These are phyloP conservation scores for Carpinus viminea DNA, from an alignment of 306 rosid species.

Conservation along the genomic window DNA sequence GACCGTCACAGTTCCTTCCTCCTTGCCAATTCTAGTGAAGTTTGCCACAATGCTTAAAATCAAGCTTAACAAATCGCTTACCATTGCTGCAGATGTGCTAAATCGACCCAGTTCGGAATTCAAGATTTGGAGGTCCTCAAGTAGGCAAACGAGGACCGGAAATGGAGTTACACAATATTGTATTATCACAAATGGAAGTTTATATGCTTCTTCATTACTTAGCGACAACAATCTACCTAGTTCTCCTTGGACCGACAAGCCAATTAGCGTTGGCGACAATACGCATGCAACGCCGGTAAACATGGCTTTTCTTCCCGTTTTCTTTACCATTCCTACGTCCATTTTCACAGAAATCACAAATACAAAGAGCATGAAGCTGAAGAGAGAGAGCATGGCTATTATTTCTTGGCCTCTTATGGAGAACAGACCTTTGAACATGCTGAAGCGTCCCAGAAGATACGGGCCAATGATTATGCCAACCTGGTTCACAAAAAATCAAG, in stretches of 20 bases:
- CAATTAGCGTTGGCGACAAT: not conserved
- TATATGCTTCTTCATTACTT: conserved; percentile 7
- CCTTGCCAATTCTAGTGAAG: too few relatives aligned
- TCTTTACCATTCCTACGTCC: conserved; percentile 47
- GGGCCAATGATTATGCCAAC: conserved; percentile 45
- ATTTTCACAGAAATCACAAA: conserved; percentile 58
- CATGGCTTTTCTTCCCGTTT: conserved; percentile 48
- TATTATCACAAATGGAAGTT: too few relatives aligned
- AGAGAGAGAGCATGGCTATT: conserved; percentile 32
- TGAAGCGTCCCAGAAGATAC: conserved; percentile 13
- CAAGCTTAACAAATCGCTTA: too few relatives aligned
- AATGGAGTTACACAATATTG: too few relatives aligned
- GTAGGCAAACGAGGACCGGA: too few relatives aligned
- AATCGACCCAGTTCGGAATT: too few relatives aligned
- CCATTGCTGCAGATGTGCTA: too few relatives aligned
- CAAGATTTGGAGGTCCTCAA: too few relatives aligned
- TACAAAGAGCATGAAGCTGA: conserved; percentile 43
- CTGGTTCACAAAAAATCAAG: conserved; percentile 27
- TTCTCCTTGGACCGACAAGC: not conserved
- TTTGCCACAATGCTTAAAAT: too few relatives aligned
- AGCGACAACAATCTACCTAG: not conserved
- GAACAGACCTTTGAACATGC: conserved; percentile 19
- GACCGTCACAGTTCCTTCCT: too few relatives aligned
- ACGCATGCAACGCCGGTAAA: conserved; percentile 30
- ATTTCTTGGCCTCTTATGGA: conserved; percentile 41